Evolutionary conservation across 371 early-diverging fungal genomes (phyloP).

Genomic region (Choanephora cucurbitarum): DNA sequence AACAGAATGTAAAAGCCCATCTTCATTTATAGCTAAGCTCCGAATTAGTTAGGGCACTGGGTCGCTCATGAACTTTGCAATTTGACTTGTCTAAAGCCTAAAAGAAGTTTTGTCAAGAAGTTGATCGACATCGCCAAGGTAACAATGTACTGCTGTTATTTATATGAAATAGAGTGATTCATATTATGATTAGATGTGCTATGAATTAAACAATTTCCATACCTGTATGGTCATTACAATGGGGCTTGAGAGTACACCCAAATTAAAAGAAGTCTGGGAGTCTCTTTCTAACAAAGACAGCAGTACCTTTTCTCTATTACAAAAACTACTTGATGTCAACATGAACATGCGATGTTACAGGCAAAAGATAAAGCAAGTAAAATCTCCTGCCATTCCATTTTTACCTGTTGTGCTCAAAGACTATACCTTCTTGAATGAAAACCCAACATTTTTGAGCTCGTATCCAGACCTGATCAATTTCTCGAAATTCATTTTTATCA

Average conservation of each 20-base stretch:
- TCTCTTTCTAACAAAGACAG: constrained; percentile 34
- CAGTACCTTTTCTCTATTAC: constrained; percentile 28
- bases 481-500: constrained; percentile 28
- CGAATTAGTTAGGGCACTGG: constrained; percentile 40
- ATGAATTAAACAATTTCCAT: constrained; percentile 50
- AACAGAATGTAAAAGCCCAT: background rate
- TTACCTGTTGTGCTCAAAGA: constrained; percentile 52
- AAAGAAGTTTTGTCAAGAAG: constrained; percentile 30
- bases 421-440: constrained; percentile 45
- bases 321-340: constrained; percentile 41
- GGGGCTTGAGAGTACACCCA: constrained; percentile 33
- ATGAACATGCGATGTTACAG: constrained; percentile 50
- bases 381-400: constrained; percentile 39
- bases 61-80: constrained; percentile 41
- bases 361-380: constrained; percentile 31
- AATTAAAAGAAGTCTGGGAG: constrained; percentile 36
- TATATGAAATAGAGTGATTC: too few species aligned
- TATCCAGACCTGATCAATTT: constrained; percentile 32
- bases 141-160: too few species aligned
- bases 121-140: constrained; percentile 51
- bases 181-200: constrained; percentile 26
- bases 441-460: constrained; percentile 21
- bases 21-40: background rate
- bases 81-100: constrained; percentile 27
- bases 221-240: constrained; percentile 50